phyloP scores from a whole-genome alignment of 352 stramenopile species.

The Phytophthora niederhauseri region DNA sequence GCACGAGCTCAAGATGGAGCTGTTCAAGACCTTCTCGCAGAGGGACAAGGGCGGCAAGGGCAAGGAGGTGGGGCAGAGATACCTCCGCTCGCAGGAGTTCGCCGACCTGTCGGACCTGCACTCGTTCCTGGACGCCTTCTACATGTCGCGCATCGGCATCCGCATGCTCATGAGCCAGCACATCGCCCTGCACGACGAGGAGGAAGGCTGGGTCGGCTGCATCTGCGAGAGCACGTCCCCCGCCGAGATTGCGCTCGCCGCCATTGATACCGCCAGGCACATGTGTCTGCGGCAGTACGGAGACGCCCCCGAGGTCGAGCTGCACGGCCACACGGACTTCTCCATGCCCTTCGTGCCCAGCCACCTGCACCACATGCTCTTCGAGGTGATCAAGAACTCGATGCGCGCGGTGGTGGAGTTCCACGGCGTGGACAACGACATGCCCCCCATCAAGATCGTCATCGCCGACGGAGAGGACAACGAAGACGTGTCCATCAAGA shows the following conservation, averaged over 20 bases:
- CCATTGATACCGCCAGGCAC: slow-evolving; percentile 98
- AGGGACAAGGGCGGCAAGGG: slow-evolving; percentile 49
- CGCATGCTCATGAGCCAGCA: slow-evolving; percentile 99
- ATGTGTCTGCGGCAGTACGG: slow-evolving; percentile 99
- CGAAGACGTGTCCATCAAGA: slow-evolving; percentile 99
- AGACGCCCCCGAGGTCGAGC: slow-evolving; percentile 98
- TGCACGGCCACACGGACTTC: slow-evolving; percentile 98
- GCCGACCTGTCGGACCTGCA: slow-evolving; percentile 95
- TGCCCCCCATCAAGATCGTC: slow-evolving; percentile 99
- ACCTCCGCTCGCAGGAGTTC: slow-evolving; percentile 82
- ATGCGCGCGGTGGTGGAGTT: slow-evolving; percentile 99
- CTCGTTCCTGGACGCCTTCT: slow-evolving; percentile 99
- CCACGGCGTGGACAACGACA: slow-evolving; percentile 97
- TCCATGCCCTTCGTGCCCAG: slow-evolving; percentile 98
- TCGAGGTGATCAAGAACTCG: slow-evolving; percentile 99
- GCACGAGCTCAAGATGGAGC: slow-evolving; percentile 95
- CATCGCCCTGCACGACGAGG: slow-evolving; percentile 94
- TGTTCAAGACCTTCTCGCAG: slow-evolving; percentile 74
- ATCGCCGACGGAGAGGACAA: slow-evolving; percentile 99
- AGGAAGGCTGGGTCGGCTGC: slow-evolving; percentile 90
- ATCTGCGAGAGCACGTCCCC: slow-evolving; percentile 97
- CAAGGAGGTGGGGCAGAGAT: slow-evolving; percentile 70
- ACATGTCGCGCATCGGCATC: slow-evolving; percentile 99
- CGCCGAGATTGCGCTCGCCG: slow-evolving; percentile 95
- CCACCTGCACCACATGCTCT: slow-evolving; percentile 98